Evolutionary conservation across 768 basidiomycete genomes (phyloP).

Genomic region (Agrocybe praecox): DNA sequence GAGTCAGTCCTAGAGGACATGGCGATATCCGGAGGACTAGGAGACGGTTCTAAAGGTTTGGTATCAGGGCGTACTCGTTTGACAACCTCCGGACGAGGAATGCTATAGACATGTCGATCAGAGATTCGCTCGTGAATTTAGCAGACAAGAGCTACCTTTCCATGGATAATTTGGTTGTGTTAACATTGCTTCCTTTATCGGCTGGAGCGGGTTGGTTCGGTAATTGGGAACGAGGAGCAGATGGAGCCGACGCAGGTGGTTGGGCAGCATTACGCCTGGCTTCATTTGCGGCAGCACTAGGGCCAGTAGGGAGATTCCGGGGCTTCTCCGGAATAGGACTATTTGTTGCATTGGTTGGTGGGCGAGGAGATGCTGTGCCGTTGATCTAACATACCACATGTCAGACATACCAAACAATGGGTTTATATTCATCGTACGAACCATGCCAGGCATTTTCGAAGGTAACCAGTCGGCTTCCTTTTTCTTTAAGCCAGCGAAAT

Average conservation of each 20-base stretch:
- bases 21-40: slow-evolving; percentile 21
- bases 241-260: slow-evolving; percentile 44
- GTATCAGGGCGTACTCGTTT: slow-evolving; percentile 54
- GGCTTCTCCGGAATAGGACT: slow-evolving; percentile 35
- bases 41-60: slow-evolving; percentile 37
- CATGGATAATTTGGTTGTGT: slow-evolving; percentile 60
- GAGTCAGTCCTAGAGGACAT: slow-evolving; percentile 16
- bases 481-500: slow-evolving; percentile 76
- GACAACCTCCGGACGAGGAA: slow-evolving; percentile 81
- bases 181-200: slow-evolving; percentile 31
- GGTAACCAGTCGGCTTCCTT: slow-evolving; percentile 60
- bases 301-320: slow-evolving; percentile 41
- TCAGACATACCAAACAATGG: not conserved
- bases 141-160: slow-evolving; percentile 53
- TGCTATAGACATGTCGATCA: slow-evolving; percentile 37
- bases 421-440: not conserved
- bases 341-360: slow-evolving; percentile 24
- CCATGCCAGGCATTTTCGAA: slow-evolving; percentile 32
- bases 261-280: slow-evolving; percentile 36
- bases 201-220: slow-evolving; percentile 26
- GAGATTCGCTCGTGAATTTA: not conserved
- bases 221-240: slow-evolving; percentile 61
- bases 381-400: slow-evolving; percentile 20
- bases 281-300: slow-evolving; percentile 36
- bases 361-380: slow-evolving; percentile 33